Conservation (phyloP, 2,329 filamentous ascomycete genomes). For the Cladobotryum protrusum region DNA sequence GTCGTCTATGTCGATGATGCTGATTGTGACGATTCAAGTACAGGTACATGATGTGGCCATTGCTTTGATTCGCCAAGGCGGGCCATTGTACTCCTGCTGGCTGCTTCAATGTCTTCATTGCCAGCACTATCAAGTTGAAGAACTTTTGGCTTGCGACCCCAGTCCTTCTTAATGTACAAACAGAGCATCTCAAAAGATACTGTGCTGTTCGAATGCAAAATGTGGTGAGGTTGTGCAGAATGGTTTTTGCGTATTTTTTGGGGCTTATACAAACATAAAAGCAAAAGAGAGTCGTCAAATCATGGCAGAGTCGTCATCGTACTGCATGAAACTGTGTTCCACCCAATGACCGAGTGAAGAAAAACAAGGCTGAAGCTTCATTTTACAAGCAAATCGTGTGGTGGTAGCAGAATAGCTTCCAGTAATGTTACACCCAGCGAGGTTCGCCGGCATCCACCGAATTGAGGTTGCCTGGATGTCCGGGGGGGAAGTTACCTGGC, state of each 20-base stretch:
- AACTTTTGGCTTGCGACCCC: neutral
- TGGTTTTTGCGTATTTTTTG: constrained; percentile 11
- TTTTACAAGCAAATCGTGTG: constrained; percentile 28
- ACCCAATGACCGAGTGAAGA: constrained; percentile 18
- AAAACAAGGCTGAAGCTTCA: constrained; percentile 20
- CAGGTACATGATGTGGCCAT: constrained; percentile 25
- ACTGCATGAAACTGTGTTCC: constrained; percentile 25
- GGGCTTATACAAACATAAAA: constrained; percentile 28
- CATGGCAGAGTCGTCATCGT: constrained; percentile 32
- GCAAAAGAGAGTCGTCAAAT: constrained; percentile 36
- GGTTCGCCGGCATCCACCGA: constrained; percentile 27
- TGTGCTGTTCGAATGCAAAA: constrained; percentile 22
- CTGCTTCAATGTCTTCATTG: neutral
- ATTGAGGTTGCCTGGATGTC: constrained; percentile 19
- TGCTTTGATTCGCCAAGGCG: constrained; percentile 9
- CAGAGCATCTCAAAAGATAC: constrained; percentile 21
- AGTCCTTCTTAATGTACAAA: constrained; percentile 29
- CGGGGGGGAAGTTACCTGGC: constrained; percentile 20
- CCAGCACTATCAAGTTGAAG: neutral
- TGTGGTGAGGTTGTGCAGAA: constrained; percentile 1
- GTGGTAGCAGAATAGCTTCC: constrained; percentile 18
- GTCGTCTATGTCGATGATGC: constrained; percentile 24
- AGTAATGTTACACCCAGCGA: constrained; percentile 33
- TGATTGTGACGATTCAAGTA: constrained; percentile 26
- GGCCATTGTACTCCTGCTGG: neutral